A percentile compares a stretch with the other conserved stretches of the same genome.
Evolutionary conservation across 768 basidiomycete species (phyloP).

Genomic region (Hemileccinum impolitum): DNA sequence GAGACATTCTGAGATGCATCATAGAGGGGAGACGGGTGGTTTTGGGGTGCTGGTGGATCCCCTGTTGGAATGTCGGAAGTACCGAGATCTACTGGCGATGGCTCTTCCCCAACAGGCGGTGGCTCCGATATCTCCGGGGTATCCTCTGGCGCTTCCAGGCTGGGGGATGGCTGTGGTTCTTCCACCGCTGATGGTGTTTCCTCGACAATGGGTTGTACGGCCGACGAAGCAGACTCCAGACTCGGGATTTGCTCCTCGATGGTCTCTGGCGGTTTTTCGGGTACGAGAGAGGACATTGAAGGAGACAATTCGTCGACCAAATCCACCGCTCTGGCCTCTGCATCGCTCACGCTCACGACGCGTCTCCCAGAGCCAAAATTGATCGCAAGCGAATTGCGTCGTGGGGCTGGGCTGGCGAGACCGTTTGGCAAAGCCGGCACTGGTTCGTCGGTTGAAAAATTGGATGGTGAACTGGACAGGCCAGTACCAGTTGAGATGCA

Average conservation of each 20-base stretch:
- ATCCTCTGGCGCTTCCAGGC: neutral
- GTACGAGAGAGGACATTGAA: constrained; percentile 1
- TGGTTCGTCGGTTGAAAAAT: constrained; percentile 17
- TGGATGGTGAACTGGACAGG: constrained; percentile 13
- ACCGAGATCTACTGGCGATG: neutral
- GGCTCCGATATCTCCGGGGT: constrained; percentile 1
- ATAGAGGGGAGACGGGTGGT: neutral
- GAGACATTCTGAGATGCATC: constrained; percentile 5
- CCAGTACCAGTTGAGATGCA: constrained; percentile 27
- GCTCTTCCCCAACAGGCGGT: neutral
- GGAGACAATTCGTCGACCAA: constrained; percentile 4
- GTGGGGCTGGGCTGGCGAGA: neutral
- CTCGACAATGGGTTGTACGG: neutral
- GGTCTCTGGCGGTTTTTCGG: constrained; percentile 11
- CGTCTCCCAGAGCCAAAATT: constrained; percentile 22
- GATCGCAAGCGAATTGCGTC: constrained; percentile 31
- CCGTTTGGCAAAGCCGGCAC: constrained; percentile 25
- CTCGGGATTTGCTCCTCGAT: neutral
- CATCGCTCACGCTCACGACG: constrained; percentile 15
- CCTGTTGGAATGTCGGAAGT: neutral
- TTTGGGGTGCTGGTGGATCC: neutral
- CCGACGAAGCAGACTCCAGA: neutral
- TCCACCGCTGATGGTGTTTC: constrained; percentile 2
- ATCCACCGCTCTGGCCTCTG: neutral
- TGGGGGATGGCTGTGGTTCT: neutral